Base-by-base conservation (phyloP, 805 yeast genomes). In the Barnettozyma californica region DNA sequence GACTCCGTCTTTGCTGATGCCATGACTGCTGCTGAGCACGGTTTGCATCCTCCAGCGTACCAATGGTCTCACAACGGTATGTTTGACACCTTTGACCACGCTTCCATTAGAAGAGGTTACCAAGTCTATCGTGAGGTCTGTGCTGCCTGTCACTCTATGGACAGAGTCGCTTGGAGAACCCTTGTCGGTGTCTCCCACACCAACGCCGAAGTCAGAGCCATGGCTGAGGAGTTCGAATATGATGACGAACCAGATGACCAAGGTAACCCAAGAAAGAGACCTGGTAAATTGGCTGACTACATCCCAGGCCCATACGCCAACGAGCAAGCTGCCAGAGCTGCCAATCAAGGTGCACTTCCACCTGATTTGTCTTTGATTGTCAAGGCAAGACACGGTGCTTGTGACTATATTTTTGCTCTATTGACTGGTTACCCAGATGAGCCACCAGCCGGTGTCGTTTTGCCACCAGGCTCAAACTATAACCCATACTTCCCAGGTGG, bases 401-500 rank as follows among this genome's bases (percentile, higher is more conserved):
- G 87, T 68, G 98, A 94, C 71, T 94, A 94, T 74, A 86, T 94
- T 69, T 94, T 94, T 71, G 73, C 97, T 27, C 75, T 94, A 66
- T 84, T 94, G 71, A 94, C 98, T 54, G 99, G 99, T 67, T 94
- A 94, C 78, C 98, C 98, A 64, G 99, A 94, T 43, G 98, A 94
- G 54, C 87, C 96, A 53, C 99, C 99, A 60, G 98, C 97, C 29
- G 99, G 99, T 77, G 97, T 88, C 52, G 78, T 70, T 45, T 77
- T 94, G 62, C 95, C 98, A 51, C 86, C 88, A 54, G 99, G 99
- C 56, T 71, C 95, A 54, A 94, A 94, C 84, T 94, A 94, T 76
- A 94, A 94, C 81, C 99, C 99, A 66, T 94, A 94, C 80, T 94
- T 94, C 96, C 98, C 99, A 69, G 98, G 98, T 75, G 98, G 99